These are phyloP conservation scores for Boletus sensibilis DNA, from an alignment of 768 basidiomycete species.

Conservation along the genomic window DNA sequence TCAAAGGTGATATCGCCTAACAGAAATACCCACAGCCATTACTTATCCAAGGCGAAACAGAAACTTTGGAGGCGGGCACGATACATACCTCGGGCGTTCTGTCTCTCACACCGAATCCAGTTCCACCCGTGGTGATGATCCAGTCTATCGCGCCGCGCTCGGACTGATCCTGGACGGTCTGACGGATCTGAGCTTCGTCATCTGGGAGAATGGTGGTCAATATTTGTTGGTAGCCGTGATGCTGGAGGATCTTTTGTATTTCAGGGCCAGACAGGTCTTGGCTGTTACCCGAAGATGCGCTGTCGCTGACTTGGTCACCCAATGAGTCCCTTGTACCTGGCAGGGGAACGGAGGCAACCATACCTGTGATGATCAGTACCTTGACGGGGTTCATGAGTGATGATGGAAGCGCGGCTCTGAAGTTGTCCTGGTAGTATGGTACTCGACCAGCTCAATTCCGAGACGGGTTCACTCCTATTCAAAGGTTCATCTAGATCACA, in stretches of 20 bases:
- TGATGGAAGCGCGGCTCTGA: background rate
- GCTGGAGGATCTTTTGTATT: conserved; percentile 50
- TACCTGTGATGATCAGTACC: conserved; percentile 31
- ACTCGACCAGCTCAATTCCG: background rate
- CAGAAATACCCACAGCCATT: background rate
- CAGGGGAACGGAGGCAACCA: background rate
- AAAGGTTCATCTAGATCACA: conserved; percentile 38
- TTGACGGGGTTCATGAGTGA: conserved; percentile 24
- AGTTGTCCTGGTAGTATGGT: background rate
- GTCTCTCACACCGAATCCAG: conserved; percentile 81
- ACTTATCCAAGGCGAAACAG: background rate
- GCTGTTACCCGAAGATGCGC: conserved; percentile 46
- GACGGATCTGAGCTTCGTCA: conserved; percentile 51
- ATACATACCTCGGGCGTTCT: conserved; percentile 80
- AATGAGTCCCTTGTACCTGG: conserved; percentile 1
- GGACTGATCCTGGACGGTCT: conserved; percentile 46
- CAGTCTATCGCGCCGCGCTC: conserved; percentile 54
- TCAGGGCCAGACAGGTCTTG: conserved; percentile 67
- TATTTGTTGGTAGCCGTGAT: conserved; percentile 38
- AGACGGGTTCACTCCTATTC: background rate
- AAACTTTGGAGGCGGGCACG: background rate
- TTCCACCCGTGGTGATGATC: conserved; percentile 84
- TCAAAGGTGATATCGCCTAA: conserved; percentile 60
- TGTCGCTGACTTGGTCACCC: conserved; percentile 62
- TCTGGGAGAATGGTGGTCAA: conserved; percentile 61